Percentiles rank a stretch among this genome's conserved stretches.
These are phyloP conservation scores for Collybia sp. DNA, from an alignment of 768 basidiomycete species.

Conservation along the genomic window DNA sequence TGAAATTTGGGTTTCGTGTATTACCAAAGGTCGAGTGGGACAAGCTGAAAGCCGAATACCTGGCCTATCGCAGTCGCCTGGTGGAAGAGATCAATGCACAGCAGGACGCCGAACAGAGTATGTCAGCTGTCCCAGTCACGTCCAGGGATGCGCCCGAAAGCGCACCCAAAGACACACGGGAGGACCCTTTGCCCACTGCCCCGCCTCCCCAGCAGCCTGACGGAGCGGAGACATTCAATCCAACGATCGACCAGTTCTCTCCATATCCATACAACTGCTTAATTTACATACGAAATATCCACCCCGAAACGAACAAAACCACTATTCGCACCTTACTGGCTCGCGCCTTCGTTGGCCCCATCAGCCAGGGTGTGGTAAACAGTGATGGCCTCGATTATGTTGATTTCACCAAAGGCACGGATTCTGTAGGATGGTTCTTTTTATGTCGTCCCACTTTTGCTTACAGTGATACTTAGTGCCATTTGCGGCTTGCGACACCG, in stretches of 20 bases:
- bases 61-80: conserved; percentile 53
- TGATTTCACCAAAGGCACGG: conserved; percentile 75
- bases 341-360: conserved; percentile 25
- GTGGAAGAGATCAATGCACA: conserved; percentile 38
- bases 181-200: not conserved
- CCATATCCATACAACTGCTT: conserved; percentile 64
- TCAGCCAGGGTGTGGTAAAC: conserved; percentile 4
- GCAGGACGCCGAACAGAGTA: conserved; percentile 19
- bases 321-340: conserved; percentile 60
- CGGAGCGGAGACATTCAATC: conserved; percentile 3
- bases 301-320: conserved; percentile 78
- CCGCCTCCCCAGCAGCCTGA: not conserved
- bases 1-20: conserved; percentile 54
- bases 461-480: conserved; percentile 42
- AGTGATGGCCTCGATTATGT: conserved; percentile 62
- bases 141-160: conserved; percentile 1
- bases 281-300: conserved; percentile 65
- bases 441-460: not conserved
- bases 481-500: conserved; percentile 61
- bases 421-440: conserved; percentile 43
- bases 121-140: not conserved
- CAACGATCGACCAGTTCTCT: conserved; percentile 20
- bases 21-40: conserved; percentile 61
- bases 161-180: not conserved
- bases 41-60: conserved; percentile 61